Evolutionary conservation across 1,284 basidiomycete species (phyloP), one percentile per base, ranked within the genome.

Genomic region (Paramarasmius palmivorus): DNA sequence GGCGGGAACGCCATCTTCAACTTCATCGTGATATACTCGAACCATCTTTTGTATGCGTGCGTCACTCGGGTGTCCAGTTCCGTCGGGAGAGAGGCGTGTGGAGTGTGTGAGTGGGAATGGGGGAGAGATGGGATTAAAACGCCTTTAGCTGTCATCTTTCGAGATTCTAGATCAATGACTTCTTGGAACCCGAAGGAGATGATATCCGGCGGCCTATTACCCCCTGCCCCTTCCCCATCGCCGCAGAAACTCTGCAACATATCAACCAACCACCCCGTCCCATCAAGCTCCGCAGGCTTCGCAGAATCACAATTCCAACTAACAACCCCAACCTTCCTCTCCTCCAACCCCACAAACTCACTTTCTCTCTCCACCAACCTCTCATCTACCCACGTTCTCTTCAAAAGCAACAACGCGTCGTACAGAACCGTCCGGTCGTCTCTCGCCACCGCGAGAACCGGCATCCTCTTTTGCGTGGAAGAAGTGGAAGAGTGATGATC

Each of bases 141-240:
- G 3, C 87, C 93, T 72, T 95, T 95, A 12, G 95, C 95, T 0
- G 91, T 90, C 70, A 98, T 86, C 70, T 88, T 94, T 58, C 93
- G 86, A 62, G 86, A 90, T 60, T 98, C 95, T 10, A 99, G 81
- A 66, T 98, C 94, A 57, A 99, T 92, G 37, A 98, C 81, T 73
- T 98, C 96, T 68, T 99, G 96, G 66, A 98, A 90, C 1, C 95
- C 95, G 66, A 98, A 97, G 2, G 86, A 83, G 61, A 99, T 89
- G 60, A 98, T 86, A 61, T 98, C 95, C 0, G 95, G 93, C 7
- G n/a, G n/a, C n/a, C n/a, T n/a, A n/a, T n/a, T n/a, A n/a, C 76
- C 44, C 14, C 44, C 44, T 8, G 17, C 25, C 6, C 19, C 69
- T 20, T 88, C 82, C 23, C 88, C 83, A 57, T 85, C 89, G 2